These are phyloP conservation scores for Durio zibethinus DNA, from an alignment of 345 rosid genomes.

Conservation along the genomic window DNA sequence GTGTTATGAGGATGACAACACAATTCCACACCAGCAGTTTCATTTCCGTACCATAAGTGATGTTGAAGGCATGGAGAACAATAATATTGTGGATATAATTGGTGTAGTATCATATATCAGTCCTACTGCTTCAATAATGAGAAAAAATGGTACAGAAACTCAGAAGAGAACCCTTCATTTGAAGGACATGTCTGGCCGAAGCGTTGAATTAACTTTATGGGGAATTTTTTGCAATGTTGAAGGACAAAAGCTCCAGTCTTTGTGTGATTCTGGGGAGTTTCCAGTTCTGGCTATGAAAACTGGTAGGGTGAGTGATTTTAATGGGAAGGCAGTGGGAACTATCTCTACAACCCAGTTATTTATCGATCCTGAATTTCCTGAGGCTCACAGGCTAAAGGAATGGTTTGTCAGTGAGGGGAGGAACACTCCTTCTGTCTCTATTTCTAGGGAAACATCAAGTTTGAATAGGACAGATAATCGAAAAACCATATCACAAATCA, in stretches of 20 bases:
- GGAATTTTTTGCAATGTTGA: constrained; percentile 69
- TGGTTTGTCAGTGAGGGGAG: constrained; percentile 85
- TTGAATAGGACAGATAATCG: constrained; percentile 48
- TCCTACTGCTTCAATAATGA: constrained; percentile 59
- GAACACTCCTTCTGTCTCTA: constrained; percentile 50
- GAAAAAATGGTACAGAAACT: constrained; percentile 70
- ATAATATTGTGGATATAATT: constrained; percentile 56
- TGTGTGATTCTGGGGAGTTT: constrained; percentile 73
- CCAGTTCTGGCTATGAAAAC: constrained; percentile 84
- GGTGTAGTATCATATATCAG: constrained; percentile 65
- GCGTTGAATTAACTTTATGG: constrained; percentile 91
- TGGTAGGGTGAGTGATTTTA: constrained; percentile 70
- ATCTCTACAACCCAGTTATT: constrained; percentile 67
- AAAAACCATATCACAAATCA: constrained; percentile 74
- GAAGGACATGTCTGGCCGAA: constrained; percentile 80
- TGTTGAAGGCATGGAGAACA: constrained; percentile 69
- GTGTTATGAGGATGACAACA: constrained; percentile 65
- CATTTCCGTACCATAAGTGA: constrained; percentile 65
- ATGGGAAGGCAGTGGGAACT: constrained; percentile 79
- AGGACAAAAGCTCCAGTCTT: constrained; percentile 64
- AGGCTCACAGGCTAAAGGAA: constrained; percentile 57
- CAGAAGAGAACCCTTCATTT: constrained; percentile 74
- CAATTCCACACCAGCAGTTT: constrained; percentile 70
- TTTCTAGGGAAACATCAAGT: constrained; percentile 68
- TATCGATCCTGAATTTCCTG: constrained; percentile 71